Percentiles rank a stretch among this genome's conserved stretches.
Evolutionary conservation across 805 yeast species (phyloP).

Genomic region (Myxozyma neglecta): DNA sequence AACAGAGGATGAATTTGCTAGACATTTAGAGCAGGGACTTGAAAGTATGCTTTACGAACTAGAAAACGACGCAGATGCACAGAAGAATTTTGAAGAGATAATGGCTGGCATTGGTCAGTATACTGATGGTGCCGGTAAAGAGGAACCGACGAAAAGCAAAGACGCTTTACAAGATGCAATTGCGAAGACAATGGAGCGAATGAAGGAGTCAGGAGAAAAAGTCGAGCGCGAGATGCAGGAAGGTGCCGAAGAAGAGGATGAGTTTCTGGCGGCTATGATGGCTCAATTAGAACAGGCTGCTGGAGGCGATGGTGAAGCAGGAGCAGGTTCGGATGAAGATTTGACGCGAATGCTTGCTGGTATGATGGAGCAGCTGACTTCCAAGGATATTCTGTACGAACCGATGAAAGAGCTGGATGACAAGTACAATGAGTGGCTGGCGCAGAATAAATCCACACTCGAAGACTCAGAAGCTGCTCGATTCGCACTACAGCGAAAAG

Average conservation of each 20-base stretch:
- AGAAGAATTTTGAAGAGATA: constrained; percentile 52
- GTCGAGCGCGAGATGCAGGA: constrained; percentile 57
- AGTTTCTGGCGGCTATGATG: constrained; percentile 61
- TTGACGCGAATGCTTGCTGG: constrained; percentile 64
- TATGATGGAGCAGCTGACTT: constrained; percentile 76
- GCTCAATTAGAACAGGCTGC: constrained; percentile 51
- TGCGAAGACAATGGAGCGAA: constrained; percentile 73
- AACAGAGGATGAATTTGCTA: constrained; percentile 42
- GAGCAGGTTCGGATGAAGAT: constrained; percentile 53
- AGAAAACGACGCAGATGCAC: constrained; percentile 55
- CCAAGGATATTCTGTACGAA: constrained; percentile 82
- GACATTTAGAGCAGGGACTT: constrained; percentile 43
- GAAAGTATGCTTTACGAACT: constrained; percentile 51
- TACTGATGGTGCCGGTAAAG: background rate
- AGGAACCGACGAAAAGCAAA: constrained; percentile 23
- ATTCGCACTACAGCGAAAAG: constrained; percentile 61
- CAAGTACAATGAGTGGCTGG: constrained; percentile 72
- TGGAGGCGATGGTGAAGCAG: constrained; percentile 43
- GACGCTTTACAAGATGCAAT: constrained; percentile 66
- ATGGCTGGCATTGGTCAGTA: constrained; percentile 37
- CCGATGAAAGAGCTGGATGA: constrained; percentile 79
- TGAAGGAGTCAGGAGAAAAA: constrained; percentile 71
- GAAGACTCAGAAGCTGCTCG: constrained; percentile 50
- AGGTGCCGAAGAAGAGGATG: constrained; percentile 44
- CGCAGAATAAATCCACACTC: constrained; percentile 50